phyloP scores from a whole-genome alignment of 495 filamentous ascomycete genomes.

The Penicillium chermesinum region DNA sequence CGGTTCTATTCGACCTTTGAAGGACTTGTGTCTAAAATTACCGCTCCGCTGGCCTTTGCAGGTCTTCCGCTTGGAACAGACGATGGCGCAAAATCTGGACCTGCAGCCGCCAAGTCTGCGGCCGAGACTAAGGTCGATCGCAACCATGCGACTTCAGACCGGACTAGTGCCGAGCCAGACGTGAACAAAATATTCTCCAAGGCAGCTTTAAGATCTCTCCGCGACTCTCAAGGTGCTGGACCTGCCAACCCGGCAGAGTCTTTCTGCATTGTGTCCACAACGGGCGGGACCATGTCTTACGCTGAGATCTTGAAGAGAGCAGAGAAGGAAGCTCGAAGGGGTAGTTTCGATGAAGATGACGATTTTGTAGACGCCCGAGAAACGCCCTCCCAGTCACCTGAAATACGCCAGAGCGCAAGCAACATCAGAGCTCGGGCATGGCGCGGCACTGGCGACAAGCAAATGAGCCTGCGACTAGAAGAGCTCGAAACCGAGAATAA shows the following conservation, averaged over 20 bases:
- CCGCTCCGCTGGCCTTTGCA: slow-evolving; percentile 85
- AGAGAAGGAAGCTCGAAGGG: slow-evolving; percentile 54
- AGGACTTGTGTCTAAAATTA: slow-evolving; percentile 73
- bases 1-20: slow-evolving; percentile 88
- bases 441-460: slow-evolving; percentile 22
- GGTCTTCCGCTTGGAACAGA: slow-evolving; percentile 71
- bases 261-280: slow-evolving; percentile 92
- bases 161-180: slow-evolving; percentile 57
- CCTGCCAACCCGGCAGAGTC: slow-evolving; percentile 60
- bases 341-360: slow-evolving; percentile 54
- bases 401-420: slow-evolving; percentile 34
- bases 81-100: slow-evolving; percentile 37
- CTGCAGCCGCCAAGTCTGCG: slow-evolving; percentile 34
- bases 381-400: slow-evolving; percentile 48
- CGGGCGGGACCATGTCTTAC: slow-evolving; percentile 84
- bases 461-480: slow-evolving; percentile 49
- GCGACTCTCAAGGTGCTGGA: slow-evolving; percentile 42
- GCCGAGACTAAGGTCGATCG: slow-evolving; percentile 37
- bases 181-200: slow-evolving; percentile 70
- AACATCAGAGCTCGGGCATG: slow-evolving; percentile 17
- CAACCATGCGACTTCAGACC: slow-evolving; percentile 35
- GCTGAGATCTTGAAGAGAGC: slow-evolving; percentile 76
- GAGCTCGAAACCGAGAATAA: slow-evolving; percentile 80
- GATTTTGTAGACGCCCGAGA: slow-evolving; percentile 88
- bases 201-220: slow-evolving; percentile 68